Base-by-base conservation (phyloP, 2,329 filamentous ascomycete species). In the Raffaelea deltoideospora region DNA sequence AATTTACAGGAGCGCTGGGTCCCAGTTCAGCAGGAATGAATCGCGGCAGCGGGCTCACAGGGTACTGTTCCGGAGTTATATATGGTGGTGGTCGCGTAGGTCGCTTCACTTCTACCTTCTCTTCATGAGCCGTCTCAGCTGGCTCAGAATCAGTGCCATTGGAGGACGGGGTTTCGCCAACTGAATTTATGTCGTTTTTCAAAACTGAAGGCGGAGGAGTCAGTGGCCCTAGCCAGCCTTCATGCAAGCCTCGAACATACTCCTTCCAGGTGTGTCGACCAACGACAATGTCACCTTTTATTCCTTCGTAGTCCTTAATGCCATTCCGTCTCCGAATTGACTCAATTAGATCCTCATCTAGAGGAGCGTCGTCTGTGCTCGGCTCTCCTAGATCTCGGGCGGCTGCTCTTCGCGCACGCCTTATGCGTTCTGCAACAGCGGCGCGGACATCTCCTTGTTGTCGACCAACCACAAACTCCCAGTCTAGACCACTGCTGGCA, bases 181-280 rank as follows among this genome's bases (percentile, higher is more conserved):
- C n/a, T n/a, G n/a, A n/a, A n/a, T n/a, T n/a, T n/a, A n/a, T n/a
- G n/a, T n/a, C n/a, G n/a, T n/a, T n/a, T n/a, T n/a, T n/a, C n/a
- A n/a, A n/a, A n/a, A n/a, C n/a, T n/a, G n/a, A n/a, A n/a, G 53
- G 49, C 2, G 80, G 79, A 38, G 74, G 58, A 41, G 79, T 72
- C 31, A 93, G 61, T 8, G 90, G 86, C 0, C 90, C 88, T 19
- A 98, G 62, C 88, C 90, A 98, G 38, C 90, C 90, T 59, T 98
- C 90, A 54, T 98, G 90, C 46, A 96, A 53, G 32, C 90, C 90
- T 40, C 87, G 71, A 19, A 96, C 64, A 55, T 96, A 98, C 59
- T 98, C 90, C 60, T 95, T 98, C 90, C 90, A 98, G 10, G 88
- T 79, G 53, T 95, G 82, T 39, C 88, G 67, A 11, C 90, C 90